These are phyloP conservation scores for Ceratopteris richardii DNA, from an alignment of 75 land plant genomes.

Conservation along the genomic window DNA sequence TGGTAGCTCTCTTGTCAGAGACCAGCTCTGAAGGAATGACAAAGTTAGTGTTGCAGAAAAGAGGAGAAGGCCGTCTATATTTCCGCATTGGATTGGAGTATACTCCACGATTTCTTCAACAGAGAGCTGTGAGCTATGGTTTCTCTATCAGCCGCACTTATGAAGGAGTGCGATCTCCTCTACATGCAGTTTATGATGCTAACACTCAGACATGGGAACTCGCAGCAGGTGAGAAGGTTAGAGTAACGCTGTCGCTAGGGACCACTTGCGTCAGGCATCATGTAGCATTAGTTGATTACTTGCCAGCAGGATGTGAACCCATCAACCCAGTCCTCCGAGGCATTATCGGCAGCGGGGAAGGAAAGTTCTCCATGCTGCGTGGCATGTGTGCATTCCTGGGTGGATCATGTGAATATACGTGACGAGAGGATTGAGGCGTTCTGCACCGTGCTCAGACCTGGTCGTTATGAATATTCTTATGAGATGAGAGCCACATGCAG, in stretches of 20 bases:
- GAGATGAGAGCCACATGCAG: constrained; percentile 3
- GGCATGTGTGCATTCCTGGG: neutral
- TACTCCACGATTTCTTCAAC: neutral
- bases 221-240: neutral
- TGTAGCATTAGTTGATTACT: neutral
- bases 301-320: constrained; percentile 5
- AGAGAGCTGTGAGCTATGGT: neutral
- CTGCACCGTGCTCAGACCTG: neutral
- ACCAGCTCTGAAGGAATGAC: neutral
- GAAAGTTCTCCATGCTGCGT: neutral
- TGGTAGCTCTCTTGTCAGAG: neutral
- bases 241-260: neutral
- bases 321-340: neutral
- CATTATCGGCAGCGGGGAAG: too few species aligned
- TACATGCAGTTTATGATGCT: neutral
- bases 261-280: neutral
- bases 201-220: neutral
- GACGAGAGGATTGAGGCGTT: constrained; percentile 1
- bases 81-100: constrained; percentile 1
- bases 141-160: neutral
- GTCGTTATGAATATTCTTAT: neutral
- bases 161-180: neutral
- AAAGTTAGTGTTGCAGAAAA: neutral
- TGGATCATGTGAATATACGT: constrained; percentile 3
- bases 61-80: neutral